phyloP scores from a whole-genome alignment of 2,329 filamentous ascomycete species.

The Ophiocordyceps unilateralis region DNA sequence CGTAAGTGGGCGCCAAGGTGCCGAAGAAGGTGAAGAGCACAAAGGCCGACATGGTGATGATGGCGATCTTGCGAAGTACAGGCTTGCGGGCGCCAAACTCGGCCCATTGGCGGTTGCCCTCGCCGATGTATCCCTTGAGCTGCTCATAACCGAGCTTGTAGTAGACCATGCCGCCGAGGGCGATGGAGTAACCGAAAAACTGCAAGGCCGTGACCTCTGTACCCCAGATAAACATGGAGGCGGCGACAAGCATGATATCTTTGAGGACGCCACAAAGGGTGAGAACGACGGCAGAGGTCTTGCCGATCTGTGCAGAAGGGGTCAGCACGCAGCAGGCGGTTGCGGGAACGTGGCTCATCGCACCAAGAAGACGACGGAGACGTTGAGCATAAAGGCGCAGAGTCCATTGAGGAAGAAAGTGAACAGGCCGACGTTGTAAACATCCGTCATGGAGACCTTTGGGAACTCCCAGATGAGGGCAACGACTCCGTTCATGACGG shows the following conservation, averaged over 20 bases:
- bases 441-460: constrained; percentile 45
- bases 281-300: constrained; percentile 72
- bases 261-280: constrained; percentile 77
- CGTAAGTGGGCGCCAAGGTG: constrained; percentile 44
- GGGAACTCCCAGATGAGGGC: constrained; percentile 53
- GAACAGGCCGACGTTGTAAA: constrained; percentile 46
- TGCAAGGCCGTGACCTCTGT: constrained; percentile 56
- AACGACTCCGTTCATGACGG: constrained; percentile 60
- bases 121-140: constrained; percentile 53
- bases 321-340: constrained; percentile 2
- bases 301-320: constrained; percentile 55
- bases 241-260: constrained; percentile 65
- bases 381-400: constrained; percentile 65
- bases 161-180: constrained; percentile 32
- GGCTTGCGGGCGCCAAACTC: constrained; percentile 70
- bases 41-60: constrained; percentile 46
- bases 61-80: constrained; percentile 57
- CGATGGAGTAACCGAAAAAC: constrained; percentile 61
- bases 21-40: constrained; percentile 54
- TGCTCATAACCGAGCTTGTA: constrained; percentile 28
- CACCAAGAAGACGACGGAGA: constrained; percentile 76
- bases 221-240: constrained; percentile 63
- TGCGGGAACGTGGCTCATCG: constrained; percentile 11
- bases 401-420: constrained; percentile 57
- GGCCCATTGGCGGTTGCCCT: constrained; percentile 63